Base-by-base conservation (phyloP, 495 filamentous ascomycete species). In the Neurospora tetraspora region DNA sequence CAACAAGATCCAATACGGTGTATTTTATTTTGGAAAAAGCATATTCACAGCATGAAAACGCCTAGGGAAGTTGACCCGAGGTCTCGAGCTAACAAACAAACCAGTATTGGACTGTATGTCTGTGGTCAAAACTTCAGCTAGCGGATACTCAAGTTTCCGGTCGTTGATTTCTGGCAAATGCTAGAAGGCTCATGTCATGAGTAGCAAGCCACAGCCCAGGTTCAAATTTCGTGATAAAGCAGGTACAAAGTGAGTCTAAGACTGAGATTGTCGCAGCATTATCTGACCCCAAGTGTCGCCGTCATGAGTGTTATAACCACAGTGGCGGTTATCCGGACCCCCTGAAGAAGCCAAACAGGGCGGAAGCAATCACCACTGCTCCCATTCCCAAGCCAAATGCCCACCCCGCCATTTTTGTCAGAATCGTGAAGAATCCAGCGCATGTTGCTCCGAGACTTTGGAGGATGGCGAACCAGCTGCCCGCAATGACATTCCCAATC, bases 91-190 rank as follows among this genome's bases (percentile, higher is more conserved):
- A n/a, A n/a, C n/a, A n/a, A n/a, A n/a, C n/a, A n/a, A n/a, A n/a
- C n/a, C n/a, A n/a, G n/a, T n/a, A n/a, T n/a, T n/a, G n/a, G n/a
- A n/a, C n/a, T n/a, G n/a, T n/a, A 27, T 59, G 4, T 23, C 20
- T 23, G 1, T 1, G 5, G 2, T 59, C 0, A 5, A 14, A 59
- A 59, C 1, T 14, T 7, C 11, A 0, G 0, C 47, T 14, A 5
- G 45, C 10, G 0, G 20, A 5, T 12, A 23, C 20, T 53, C 11
- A 0, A 23, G 0, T 5, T 0, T 6, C 4, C 4, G 4, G 5
- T 14, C 5, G 1, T 59, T 14, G 5, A 14, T 14, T 14, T 47
- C 1, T 27, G 11, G 2, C 0, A 59, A 59, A 27, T 12, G 1
- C 20, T 59, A 0, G 2, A 14, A 27, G 11, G 11, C 2, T 14